phyloP scores from a whole-genome alignment of 495 filamentous ascomycete genomes.

The Hypoxylon cercidicola region DNA sequence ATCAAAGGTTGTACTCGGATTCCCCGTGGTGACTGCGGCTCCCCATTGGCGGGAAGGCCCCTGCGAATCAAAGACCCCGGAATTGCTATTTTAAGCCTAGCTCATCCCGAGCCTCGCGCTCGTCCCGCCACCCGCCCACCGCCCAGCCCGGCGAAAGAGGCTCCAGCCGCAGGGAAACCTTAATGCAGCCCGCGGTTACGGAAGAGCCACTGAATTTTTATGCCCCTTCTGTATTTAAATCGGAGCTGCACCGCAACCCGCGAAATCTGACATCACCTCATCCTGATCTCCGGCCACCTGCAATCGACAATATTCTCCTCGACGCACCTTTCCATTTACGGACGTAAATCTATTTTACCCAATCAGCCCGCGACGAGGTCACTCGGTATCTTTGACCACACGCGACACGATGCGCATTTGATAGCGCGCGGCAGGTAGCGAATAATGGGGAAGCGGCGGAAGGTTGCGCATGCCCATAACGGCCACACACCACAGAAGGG shows the following conservation, averaged over 20 bases:
- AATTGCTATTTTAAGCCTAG: conserved; percentile 36
- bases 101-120: conserved; percentile 5
- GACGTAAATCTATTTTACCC: neutral
- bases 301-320: conserved; percentile 1
- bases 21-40: too few relatives aligned
- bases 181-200: conserved; percentile 23
- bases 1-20: too few relatives aligned
- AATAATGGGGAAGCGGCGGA: conserved; percentile 53
- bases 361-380: neutral
- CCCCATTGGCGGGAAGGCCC: conserved; percentile 27
- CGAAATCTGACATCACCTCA: conserved; percentile 32
- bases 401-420: conserved; percentile 36
- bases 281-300: conserved; percentile 11
- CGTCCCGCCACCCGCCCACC: conserved; percentile 25
- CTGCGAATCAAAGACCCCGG: conserved; percentile 22
- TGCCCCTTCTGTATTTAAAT: conserved; percentile 6
- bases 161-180: conserved; percentile 25
- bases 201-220: conserved; percentile 40
- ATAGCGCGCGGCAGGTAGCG: conserved; percentile 18
- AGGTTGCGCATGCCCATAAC: conserved; percentile 38
- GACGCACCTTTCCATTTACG: neutral
- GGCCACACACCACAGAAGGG: conserved; percentile 25
- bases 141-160: neutral
- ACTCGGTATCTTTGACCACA: neutral
- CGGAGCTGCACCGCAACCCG: conserved; percentile 6